Conservation (phyloP, 2,329 filamentous ascomycete genomes). For the Fusarium falciforme region DNA sequence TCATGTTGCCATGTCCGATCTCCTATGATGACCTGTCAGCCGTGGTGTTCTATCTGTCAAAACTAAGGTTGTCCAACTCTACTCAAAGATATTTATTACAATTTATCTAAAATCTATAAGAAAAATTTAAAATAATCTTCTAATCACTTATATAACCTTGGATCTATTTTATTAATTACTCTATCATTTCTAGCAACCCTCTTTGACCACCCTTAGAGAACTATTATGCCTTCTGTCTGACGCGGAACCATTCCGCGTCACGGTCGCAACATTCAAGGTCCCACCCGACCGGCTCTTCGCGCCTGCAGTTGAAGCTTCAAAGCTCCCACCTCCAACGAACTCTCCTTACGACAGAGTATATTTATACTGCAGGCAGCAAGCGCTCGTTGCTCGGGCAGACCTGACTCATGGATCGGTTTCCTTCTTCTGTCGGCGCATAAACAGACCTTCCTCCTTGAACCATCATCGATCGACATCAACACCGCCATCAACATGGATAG, state of each 20-base stretch:
- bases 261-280: not conserved
- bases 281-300: slow-evolving; percentile 23
- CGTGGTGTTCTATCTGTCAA: not conserved
- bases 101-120: not conserved
- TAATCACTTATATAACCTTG: not conserved
- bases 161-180: not conserved
- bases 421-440: slow-evolving; percentile 12
- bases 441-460: slow-evolving; percentile 7
- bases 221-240: not conserved
- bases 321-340: slow-evolving; percentile 1
- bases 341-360: not conserved
- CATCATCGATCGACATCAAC: not conserved
- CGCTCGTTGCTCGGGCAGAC: not conserved
- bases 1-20: not conserved
- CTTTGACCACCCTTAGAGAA: not conserved
- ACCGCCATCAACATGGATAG: slow-evolving; percentile 43
- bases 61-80: not conserved
- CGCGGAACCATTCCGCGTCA: slow-evolving; percentile 32
- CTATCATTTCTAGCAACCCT: not conserved
- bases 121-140: not conserved
- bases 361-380: not conserved
- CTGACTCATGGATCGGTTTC: slow-evolving; percentile 16
- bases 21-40: not conserved
- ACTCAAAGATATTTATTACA: not conserved
- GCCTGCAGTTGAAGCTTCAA: slow-evolving; percentile 26